Evolutionary conservation across 2,329 filamentous ascomycete genomes (phyloP).

Genomic region (Coniochaeta ligniaria): DNA sequence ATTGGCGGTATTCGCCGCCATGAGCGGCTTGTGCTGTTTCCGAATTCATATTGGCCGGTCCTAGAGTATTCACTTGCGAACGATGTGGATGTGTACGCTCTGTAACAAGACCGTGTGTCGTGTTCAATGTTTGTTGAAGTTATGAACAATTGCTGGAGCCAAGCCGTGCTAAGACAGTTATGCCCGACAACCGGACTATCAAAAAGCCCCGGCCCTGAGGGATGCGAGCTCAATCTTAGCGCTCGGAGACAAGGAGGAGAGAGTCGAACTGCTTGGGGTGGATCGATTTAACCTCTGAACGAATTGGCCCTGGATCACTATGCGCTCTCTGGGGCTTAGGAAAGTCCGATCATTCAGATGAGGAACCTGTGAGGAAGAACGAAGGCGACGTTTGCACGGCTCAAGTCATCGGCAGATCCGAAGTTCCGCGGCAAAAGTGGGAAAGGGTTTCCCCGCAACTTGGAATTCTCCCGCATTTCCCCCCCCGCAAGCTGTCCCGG

Average conservation of each 20-base stretch:
- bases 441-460: conserved; percentile 1
- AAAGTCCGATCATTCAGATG: neutral
- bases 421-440: neutral
- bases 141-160: neutral
- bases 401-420: neutral
- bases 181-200: neutral
- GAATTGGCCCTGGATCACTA: neutral
- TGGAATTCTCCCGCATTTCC: neutral
- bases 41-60: neutral
- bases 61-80: neutral
- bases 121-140: neutral
- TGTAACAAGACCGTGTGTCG: neutral
- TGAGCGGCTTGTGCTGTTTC: neutral
- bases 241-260: neutral
- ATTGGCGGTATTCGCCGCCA: neutral
- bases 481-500: neutral
- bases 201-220: neutral
- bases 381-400: neutral
- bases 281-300: neutral
- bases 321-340: neutral
- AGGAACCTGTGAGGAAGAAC: neutral
- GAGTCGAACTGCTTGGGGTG: neutral
- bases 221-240: neutral
- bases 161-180: neutral
- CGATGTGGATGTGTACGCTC: neutral